Percentiles rank a stretch among this genome's conserved stretches.
Evolutionary conservation across 805 yeast species (phyloP).

Genomic region (Lachancea quebecensis): DNA sequence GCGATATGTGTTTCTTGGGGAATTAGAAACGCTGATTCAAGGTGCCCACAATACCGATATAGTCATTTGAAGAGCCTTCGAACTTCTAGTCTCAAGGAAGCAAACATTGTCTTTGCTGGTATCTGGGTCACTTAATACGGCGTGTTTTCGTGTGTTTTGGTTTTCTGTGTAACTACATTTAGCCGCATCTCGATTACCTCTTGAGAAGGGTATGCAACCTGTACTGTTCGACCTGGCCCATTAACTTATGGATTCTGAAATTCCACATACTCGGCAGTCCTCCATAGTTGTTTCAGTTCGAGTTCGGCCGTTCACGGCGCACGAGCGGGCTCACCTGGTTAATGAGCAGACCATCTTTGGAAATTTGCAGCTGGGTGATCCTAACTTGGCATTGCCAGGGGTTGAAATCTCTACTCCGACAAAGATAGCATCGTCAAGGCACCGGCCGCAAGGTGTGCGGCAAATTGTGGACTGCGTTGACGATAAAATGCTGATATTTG

Average conservation of each 20-base stretch:
- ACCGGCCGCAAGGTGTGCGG: conserved; percentile 47
- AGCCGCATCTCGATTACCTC: neutral
- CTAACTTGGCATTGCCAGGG: conserved; percentile 7
- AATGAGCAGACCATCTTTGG: conserved; percentile 21
- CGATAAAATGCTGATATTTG: conserved; percentile 79
- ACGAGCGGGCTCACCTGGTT: conserved; percentile 46
- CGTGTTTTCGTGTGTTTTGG: too few species aligned
- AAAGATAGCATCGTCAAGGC: neutral
- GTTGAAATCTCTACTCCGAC: conserved; percentile 4
- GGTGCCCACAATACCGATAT: too few species aligned
- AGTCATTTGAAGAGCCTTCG: too few species aligned
- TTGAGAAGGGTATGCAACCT: neutral
- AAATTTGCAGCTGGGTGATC: conserved; percentile 6
- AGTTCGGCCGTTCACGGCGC: conserved; percentile 70
- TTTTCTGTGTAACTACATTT: neutral
- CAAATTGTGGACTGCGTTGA: conserved; percentile 75
- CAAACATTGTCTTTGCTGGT: too few species aligned
- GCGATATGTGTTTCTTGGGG: too few species aligned
- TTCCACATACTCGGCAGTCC: conserved; percentile 35
- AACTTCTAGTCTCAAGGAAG: too few species aligned
- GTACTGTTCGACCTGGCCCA: neutral
- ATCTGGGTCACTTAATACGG: too few species aligned
- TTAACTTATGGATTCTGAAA: conserved; percentile 1
- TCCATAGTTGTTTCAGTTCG: conserved; percentile 74
- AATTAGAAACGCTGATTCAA: too few species aligned